Base-by-base conservation (phyloP, 352 stramenopile species). In the Thalassiosira livingstoniorum region DNA sequence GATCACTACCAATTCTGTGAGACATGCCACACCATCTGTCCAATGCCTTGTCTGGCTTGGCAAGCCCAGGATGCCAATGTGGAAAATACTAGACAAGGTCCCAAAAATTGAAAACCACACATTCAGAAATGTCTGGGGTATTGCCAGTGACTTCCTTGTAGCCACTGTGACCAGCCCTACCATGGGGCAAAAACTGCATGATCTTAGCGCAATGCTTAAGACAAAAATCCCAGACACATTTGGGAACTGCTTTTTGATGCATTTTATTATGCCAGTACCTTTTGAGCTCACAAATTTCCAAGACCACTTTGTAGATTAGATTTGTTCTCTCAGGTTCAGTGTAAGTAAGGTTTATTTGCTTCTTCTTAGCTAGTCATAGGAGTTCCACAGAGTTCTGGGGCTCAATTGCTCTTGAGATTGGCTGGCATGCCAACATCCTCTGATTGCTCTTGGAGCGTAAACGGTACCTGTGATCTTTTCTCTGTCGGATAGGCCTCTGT, bases 121-220 rank as follows among this genome's bases (percentile, higher is more conserved):
- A 83, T 34, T 89, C 78, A n/a, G 69, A 80, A 31, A 91, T 89
- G 42, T 89, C 82, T 21, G 75, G 64, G 4, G 78, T 85, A 15
- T 79, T 69, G 1, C 82, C 86, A n/a, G 62, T 81, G 21, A 78
- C 42, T 32, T 31, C 15, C 55, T 87, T 68, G 63, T 72, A 78
- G 27, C 42, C 63, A n/a, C n/a, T n/a, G n/a, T n/a, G n/a, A n/a
- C n/a, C n/a, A 0, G 80, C 67, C 10, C 58, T 37, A 1, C 34
- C 34, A 4, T 47, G 7, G 0, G 78, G 43, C 0, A 80, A 34
- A 39, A 81, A 47, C 31, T 79, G 42, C n/a, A 43, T 58, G 0
- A 85, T 21, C 55, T 69, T 45, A 7, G 62, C 51, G 18, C n/a
- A 2, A 27, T 76, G 45, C 34, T 76, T 53, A 7, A 80, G n/a